Base-by-base conservation (phyloP, 225 moss, liverwort and hornwort genomes). In the Takakia lepidozioides region DNA sequence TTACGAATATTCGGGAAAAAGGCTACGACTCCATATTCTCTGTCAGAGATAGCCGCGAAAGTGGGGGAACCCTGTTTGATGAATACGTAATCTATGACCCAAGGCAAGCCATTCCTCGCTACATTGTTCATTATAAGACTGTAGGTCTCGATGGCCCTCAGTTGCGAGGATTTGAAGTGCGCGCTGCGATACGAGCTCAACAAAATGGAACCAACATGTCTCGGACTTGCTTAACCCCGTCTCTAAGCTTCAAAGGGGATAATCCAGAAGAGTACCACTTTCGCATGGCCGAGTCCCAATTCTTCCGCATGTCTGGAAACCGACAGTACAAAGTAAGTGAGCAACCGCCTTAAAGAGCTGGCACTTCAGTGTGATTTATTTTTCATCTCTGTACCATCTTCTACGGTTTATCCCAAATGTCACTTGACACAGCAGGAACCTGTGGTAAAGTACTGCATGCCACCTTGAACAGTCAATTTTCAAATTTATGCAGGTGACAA, bases 221-320 rank as follows among this genome's bases (percentile, higher is more conserved):
- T 25, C 67, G 72, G 9, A 2, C 72, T 0, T 6, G 49, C 4
- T 32, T 77, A 14, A 2, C 20, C 27, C 68, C 72, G 15, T 54
- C 60, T 6, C 5, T 0, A 1, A 36, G 11, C 36, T 68, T 29
- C 53, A 6, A 64, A 19, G 64, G 54, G 3, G 36, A 8, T 2
- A 48, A 53, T 30, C 49, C 57, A 6, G 42, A 58, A 51, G 72
- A 77, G 4, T 38, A 27, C 41, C 72, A 77, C 61, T 68, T 57
- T 54, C 61, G 76, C 38, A 10, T 47, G 1, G 68, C 76, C 0
- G 72, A 72, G 54, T 68, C 76, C 5, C 68, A 77, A 23, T 72
- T 77, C 54, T 55, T 42, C 10, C 61, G 71, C 20, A 68, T 64
- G 72, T 77, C 66, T 19, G 2, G 3, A 19, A n/a, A 56, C 59